Evolutionary conservation across 2,329 filamentous ascomycete species (phyloP), one percentile per base, ranked within the genome.

Genomic region (Blumeria hordei): DNA sequence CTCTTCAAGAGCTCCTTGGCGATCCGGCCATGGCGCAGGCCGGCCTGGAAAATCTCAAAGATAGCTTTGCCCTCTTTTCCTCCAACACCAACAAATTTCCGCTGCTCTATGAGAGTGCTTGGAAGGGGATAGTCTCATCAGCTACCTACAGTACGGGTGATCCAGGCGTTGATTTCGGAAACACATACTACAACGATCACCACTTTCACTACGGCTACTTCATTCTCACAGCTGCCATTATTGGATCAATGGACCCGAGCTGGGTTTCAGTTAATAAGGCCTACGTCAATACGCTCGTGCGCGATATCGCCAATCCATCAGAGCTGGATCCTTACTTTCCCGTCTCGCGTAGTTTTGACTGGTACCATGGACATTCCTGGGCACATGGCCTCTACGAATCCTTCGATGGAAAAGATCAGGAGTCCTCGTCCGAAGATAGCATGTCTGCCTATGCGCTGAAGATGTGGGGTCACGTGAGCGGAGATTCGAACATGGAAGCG

Each of bases 321-420:
- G 64, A 72, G 2, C 66, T 74, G 16, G 88, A 94, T 64, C 71
- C 74, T 33, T 78, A 78, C 61, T 96, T 93, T 67, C 88, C 90
- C 0, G 81, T 86, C 60, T 88, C 76, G 58, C 78, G 92, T 52
- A 78, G 73, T 56, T 96, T 95, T 64, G 92, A 96, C 52, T 95
- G 87, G 86, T 96, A 81, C 67, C 80, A 93, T 63, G 92, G 90
- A 1, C 92, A 96, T 72, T 88, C 83, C 57, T 95, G 90, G 87
- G 90, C 90, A 2, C 87, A 86, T 55, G 85, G 85, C 0, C 69
- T 90, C 5, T 85, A 78, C 62, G 76, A 83, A 58, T 73, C 76
- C 39, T 71, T 70, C 55, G 83, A 90, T 65, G 85, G 85, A 58
- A 88, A 88, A 69, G 79, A 90, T 65, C 76, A 88, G 69, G 92